Evolutionary conservation across 2,329 filamentous ascomycete species (phyloP).

Genomic region (Lasiodiplodia citricola): DNA sequence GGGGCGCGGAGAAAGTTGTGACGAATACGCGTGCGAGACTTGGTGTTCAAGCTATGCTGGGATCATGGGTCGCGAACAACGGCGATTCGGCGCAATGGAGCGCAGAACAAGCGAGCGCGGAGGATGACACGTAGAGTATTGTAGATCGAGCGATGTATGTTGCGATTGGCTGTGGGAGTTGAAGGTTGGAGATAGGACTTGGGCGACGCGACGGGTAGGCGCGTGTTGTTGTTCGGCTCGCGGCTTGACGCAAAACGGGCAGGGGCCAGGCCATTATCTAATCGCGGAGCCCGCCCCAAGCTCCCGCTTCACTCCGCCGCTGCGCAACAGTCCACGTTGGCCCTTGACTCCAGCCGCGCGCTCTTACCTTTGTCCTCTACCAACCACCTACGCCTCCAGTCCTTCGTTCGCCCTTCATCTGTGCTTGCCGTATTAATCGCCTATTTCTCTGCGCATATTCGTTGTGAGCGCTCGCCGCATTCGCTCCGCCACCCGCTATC

Average conservation of each 20-base stretch:
- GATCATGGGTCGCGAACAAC: background rate
- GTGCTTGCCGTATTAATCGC: background rate
- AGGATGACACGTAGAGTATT: background rate
- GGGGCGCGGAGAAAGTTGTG: background rate
- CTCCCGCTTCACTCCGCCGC: background rate
- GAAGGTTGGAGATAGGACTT: too few relatives aligned
- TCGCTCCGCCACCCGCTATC: constrained; percentile 4
- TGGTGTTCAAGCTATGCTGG: constrained; percentile 5
- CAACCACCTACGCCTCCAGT: background rate
- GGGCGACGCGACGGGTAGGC: background rate
- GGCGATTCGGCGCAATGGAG: background rate
- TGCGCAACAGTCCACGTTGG: constrained; percentile 20
- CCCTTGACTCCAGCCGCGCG: background rate
- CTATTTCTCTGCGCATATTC: background rate
- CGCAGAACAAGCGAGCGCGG: background rate
- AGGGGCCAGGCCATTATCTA: constrained; percentile 3
- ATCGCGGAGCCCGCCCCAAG: background rate
- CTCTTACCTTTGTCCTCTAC: background rate
- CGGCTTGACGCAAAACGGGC: background rate
- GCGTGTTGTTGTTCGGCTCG: constrained; percentile 5
- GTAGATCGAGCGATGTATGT: background rate
- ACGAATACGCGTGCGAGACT: background rate
- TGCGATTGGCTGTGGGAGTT: background rate
- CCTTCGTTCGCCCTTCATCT: background rate
- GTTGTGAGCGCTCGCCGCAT: background rate